Conservation (phyloP, 176 grass and related monocot genomes). For the Carex cristatella region DNA sequence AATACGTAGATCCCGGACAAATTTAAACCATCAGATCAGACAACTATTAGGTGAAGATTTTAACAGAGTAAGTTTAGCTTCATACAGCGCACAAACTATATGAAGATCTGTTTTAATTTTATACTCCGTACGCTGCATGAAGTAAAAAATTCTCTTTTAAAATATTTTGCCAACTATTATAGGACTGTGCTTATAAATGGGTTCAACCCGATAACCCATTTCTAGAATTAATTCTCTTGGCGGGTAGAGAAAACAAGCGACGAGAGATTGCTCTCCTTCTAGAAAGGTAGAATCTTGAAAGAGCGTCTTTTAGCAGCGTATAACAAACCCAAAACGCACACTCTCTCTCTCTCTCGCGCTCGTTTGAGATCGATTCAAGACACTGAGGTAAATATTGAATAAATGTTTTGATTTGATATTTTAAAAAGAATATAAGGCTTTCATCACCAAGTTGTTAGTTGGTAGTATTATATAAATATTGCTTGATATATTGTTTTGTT, state of each 20-base stretch:
- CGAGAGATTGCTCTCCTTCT: background rate
- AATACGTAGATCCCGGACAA: no score
- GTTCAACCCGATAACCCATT: background rate
- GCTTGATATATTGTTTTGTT: background rate
- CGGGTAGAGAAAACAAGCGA: background rate
- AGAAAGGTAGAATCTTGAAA: background rate
- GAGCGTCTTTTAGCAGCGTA: background rate
- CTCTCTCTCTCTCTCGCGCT: background rate
- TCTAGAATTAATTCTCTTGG: background rate
- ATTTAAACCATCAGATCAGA: no score
- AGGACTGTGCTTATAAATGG: no score
- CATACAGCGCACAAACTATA: no score
- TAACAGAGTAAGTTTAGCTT: no score
- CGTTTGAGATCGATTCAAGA: background rate
- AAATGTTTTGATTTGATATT: background rate
- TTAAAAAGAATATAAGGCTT: background rate
- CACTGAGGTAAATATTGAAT: background rate
- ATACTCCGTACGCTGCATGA: no score
- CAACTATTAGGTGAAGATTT: no score
- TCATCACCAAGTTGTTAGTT: background rate
- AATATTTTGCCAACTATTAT: no score
- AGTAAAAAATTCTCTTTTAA: no score
- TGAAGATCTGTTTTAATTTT: no score
- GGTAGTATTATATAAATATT: background rate
- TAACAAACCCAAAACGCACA: background rate